Conservation (phyloP, 179 eudicot species). For the Dionaea muscipula region DNA sequence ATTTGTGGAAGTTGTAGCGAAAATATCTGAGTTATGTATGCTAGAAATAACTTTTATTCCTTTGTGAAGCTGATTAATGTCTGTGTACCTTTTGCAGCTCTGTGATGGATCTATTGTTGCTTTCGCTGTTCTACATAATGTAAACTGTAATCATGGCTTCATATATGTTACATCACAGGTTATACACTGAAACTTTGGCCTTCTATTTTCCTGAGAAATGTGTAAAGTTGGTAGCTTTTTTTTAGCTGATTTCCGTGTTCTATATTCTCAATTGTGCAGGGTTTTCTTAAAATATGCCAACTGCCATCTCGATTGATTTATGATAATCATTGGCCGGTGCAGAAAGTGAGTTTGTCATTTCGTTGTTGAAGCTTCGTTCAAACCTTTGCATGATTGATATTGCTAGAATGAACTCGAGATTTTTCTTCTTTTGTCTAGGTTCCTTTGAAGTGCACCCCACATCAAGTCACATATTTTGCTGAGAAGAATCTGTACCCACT, state of each 20-base stretch:
- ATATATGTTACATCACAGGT: slow-evolving; percentile 88
- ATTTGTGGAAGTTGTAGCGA: background rate
- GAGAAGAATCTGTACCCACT: slow-evolving; percentile 94
- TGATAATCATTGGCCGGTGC: slow-evolving; percentile 96
- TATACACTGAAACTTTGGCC: slow-evolving; percentile 5
- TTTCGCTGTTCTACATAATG: slow-evolving; percentile 92
- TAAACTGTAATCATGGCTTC: slow-evolving; percentile 92
- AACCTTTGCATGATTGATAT: slow-evolving; percentile 3
- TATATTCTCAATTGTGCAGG: slow-evolving; percentile 32
- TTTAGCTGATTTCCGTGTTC: background rate
- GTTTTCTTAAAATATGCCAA: slow-evolving; percentile 80
- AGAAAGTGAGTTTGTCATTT: slow-evolving; percentile 44
- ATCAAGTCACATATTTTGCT: slow-evolving; percentile 88
- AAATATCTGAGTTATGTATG: background rate
- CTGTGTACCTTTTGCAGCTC: slow-evolving; percentile 38
- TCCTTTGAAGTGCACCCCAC: slow-evolving; percentile 91
- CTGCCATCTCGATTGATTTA: slow-evolving; percentile 57
- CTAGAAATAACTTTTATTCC: background rate
- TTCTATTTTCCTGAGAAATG: background rate
- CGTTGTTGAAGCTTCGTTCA: background rate
- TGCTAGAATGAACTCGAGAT: slow-evolving; percentile 6
- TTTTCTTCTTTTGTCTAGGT: slow-evolving; percentile 33
- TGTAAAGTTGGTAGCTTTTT: slow-evolving; percentile 1
- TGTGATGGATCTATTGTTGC: slow-evolving; percentile 91
- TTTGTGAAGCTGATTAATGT: background rate